Percentiles rank a stretch among this genome's conserved stretches.
These are phyloP conservation scores for Pythium catenulatum DNA, from an alignment of 352 stramenopile species.

Conservation along the genomic window DNA sequence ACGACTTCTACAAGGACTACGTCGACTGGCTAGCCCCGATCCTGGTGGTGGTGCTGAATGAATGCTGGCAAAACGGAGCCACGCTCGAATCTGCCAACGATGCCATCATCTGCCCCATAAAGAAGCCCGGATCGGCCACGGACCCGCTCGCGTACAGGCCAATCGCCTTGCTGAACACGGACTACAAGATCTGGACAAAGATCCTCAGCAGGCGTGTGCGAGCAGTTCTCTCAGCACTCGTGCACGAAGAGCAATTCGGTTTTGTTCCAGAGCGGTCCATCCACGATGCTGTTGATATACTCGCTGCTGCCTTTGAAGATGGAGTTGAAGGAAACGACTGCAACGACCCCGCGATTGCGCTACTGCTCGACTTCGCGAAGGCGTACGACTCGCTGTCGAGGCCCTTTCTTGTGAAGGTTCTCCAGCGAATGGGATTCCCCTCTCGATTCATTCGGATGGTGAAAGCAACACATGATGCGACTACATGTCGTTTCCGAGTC, in stretches of 20 bases:
- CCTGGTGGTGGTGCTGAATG: too few relatives aligned
- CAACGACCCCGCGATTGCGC: background rate
- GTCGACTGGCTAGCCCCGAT: too few relatives aligned
- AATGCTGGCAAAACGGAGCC: too few relatives aligned
- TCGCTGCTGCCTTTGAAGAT: too few relatives aligned
- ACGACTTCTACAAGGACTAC: too few relatives aligned
- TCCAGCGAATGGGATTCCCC: background rate
- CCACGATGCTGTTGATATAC: slow-evolving; percentile 5
- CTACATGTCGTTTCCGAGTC: background rate
- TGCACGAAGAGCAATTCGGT: background rate
- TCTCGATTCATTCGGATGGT: background rate
- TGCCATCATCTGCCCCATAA: too few relatives aligned
- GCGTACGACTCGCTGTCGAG: slow-evolving; percentile 22
- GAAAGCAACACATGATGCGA: background rate
- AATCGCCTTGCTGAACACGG: slow-evolving; percentile 18
- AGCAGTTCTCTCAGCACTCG: background rate
- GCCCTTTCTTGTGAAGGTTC: background rate
- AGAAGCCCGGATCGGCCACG: too few relatives aligned
- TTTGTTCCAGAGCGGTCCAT: slow-evolving; percentile 14
- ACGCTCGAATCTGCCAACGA: too few relatives aligned
- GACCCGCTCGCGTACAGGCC: background rate
- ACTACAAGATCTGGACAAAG: slow-evolving; percentile 25
- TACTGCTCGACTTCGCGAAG: slow-evolving; percentile 19
- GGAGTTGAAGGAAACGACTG: too few relatives aligned
- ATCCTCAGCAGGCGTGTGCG: background rate